phyloP scores from a whole-genome alignment of 1,139 yeast species.

The Kurtzmaniella quercitrusa region DNA sequence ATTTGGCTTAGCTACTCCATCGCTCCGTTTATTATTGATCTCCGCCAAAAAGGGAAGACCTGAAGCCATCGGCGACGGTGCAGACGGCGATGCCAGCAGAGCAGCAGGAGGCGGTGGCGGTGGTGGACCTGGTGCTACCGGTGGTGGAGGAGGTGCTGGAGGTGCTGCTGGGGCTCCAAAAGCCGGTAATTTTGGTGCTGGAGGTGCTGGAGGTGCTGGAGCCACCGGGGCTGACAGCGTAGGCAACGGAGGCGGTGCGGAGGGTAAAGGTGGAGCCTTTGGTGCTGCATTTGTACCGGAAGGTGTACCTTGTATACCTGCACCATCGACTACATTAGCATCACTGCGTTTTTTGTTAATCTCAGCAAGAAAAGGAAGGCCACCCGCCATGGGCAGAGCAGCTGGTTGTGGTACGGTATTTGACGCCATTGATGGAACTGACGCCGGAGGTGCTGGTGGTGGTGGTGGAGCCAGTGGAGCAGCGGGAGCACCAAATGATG shows the following conservation, averaged over 20 bases:
- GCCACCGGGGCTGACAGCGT: constrained; percentile 6
- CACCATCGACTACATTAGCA: constrained; percentile 53
- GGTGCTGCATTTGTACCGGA: constrained; percentile 2
- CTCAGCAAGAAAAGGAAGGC: constrained; percentile 50
- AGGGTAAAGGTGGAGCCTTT: constrained; percentile 5
- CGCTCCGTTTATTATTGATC: constrained; percentile 38
- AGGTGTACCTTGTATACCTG: background rate
- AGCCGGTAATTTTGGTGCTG: constrained; percentile 4
- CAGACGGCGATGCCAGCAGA: constrained; percentile 8
- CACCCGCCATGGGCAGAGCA: constrained; percentile 19
- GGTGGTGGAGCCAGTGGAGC: constrained; percentile 16
- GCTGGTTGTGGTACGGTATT: constrained; percentile 12
- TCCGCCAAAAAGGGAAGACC: constrained; percentile 41
- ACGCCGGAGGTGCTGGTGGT: constrained; percentile 16
- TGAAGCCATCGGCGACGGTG: constrained; percentile 19
- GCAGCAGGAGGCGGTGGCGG: constrained; percentile 14
- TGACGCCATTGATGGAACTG: constrained; percentile 11
- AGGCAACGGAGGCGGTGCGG: constrained; percentile 13
- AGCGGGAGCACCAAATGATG: constrained; percentile 16
- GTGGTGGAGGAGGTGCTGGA: constrained; percentile 12
- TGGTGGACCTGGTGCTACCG: constrained; percentile 15
- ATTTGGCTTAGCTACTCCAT: constrained; percentile 30
- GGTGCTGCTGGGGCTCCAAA: constrained; percentile 10
- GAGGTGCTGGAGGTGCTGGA: constrained; percentile 10
- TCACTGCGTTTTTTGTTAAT: constrained; percentile 55